Evolutionary conservation across 306 rosid genomes (phyloP).

Genomic region (Vigna radiata): DNA sequence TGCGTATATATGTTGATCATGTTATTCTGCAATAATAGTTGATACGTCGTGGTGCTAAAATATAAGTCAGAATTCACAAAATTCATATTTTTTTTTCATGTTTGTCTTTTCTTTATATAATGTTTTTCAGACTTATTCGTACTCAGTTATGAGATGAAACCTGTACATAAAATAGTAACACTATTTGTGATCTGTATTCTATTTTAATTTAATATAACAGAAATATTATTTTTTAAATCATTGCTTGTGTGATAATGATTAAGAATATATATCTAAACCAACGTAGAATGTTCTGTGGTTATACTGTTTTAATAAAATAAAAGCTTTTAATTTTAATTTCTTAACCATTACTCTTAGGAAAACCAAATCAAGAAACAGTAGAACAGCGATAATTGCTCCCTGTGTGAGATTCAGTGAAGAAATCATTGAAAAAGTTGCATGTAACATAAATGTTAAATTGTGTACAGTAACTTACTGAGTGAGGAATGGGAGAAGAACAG

Average conservation of each 20-base stretch:
- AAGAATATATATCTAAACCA: background rate
- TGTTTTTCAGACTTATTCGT: too few species aligned
- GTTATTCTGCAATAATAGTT: background rate
- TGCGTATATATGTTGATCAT: too few species aligned
- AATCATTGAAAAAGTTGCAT: background rate
- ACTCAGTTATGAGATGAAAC: too few species aligned
- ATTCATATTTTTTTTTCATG: too few species aligned
- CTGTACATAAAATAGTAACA: too few species aligned
- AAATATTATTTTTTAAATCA: too few species aligned
- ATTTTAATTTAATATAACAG: too few species aligned
- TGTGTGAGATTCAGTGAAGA: background rate
- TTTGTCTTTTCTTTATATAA: too few species aligned
- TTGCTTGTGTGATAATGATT: background rate
- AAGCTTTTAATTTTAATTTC: background rate
- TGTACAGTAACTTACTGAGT: background rate
- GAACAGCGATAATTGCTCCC: background rate
- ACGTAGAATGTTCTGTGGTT: background rate
- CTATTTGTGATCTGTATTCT: too few species aligned
- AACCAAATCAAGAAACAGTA: background rate
- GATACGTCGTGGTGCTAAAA: too few species aligned
- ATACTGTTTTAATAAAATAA: background rate
- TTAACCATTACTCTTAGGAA: background rate
- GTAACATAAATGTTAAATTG: background rate
- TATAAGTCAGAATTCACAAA: too few species aligned
- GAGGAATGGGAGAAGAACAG: constrained; percentile 5